Evolutionary conservation across 257 asterid genomes (phyloP), one percentile per base, ranked within the genome.

Genomic region (Anisodus acutangulus): DNA sequence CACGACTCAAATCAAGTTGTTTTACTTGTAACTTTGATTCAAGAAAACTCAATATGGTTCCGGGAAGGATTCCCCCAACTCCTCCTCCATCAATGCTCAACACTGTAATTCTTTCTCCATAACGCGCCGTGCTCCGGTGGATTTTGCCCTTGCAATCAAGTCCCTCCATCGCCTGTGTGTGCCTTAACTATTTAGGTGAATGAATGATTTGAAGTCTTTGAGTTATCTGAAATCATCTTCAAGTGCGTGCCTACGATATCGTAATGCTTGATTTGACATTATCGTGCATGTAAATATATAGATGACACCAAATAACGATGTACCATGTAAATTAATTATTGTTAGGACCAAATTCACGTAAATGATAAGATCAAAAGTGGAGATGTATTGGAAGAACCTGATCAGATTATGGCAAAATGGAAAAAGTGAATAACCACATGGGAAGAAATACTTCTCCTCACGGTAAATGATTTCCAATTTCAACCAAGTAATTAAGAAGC

Each of bases 81-180:
- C 94, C 94, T n/a, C 94, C 94, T 13, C 94, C 93, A 85, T 91
- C 94, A 1, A 91, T 90, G 84, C 93, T 90, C 54, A 91, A 84
- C 35, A 91, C 84, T 0, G 94, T 91, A 58, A 86, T 78, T 43
- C 86, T 17, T 9, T 88, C 87, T 67, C 92, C 91, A 49, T 72
- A 47, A 47, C 60, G 17, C 12, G 6, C 80, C 43, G 4, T 19
- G 10, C 37, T 45, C 79, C 8, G 55, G 3, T 22, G 39, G 69
- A 8, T 19, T 70, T 17, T 4, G 15, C 13, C n/a, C 37, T 43
- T 71, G 57, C 79, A 47, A n/a, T 19, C n/a, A 19, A 71, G 54
- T 71, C 31, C 58, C 58, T 9, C 57, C 54, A 71, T 70, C 35
- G 0, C 41, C 31, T 22, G 9, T 63, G 7, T 59, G 22, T 59